A percentile compares a stretch with the other conserved stretches of the same genome.
These are phyloP conservation scores for Syzygium syzygioides DNA, from an alignment of 441 rosid species.

Conservation along the genomic window DNA sequence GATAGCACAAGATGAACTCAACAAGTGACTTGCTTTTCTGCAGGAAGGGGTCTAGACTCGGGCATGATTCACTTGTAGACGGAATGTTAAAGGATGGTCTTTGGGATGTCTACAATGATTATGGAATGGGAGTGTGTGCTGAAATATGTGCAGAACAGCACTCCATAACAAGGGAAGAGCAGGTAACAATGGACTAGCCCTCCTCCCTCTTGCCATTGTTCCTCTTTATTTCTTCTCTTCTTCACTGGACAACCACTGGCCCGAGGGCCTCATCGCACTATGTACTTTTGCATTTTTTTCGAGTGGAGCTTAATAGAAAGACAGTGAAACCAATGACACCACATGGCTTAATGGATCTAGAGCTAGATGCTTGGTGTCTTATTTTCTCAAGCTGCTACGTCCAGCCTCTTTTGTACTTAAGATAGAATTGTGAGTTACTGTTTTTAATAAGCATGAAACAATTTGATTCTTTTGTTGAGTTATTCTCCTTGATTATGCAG, in stretches of 20 bases:
- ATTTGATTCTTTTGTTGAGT: not conserved
- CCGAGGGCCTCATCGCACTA: not conserved
- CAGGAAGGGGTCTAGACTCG: constrained; percentile 97
- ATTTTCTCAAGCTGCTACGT: not conserved
- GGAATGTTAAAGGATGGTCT: constrained; percentile 98
- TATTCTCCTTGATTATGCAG: constrained; percentile 24
- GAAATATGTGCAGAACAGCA: constrained; percentile 86
- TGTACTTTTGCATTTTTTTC: not conserved
- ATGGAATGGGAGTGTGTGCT: constrained; percentile 96
- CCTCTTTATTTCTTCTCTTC: not conserved
- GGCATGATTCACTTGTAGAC: constrained; percentile 91
- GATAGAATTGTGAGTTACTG: not conserved
- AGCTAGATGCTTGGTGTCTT: not conserved
- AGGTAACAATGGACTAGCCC: constrained; percentile 35
- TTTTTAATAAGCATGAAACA: not conserved
- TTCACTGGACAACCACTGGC: not conserved
- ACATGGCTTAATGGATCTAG: not conserved
- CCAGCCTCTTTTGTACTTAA: not conserved
- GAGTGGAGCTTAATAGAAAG: not conserved
- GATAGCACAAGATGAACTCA: not conserved
- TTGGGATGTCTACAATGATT: constrained; percentile 94
- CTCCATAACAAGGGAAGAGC: constrained; percentile 74
- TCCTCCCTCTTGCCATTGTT: not conserved
- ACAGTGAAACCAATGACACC: not conserved
- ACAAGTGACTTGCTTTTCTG: not conserved